phyloP scores from a whole-genome alignment of 257 asterid species.

The Lavandula angustifolia region DNA sequence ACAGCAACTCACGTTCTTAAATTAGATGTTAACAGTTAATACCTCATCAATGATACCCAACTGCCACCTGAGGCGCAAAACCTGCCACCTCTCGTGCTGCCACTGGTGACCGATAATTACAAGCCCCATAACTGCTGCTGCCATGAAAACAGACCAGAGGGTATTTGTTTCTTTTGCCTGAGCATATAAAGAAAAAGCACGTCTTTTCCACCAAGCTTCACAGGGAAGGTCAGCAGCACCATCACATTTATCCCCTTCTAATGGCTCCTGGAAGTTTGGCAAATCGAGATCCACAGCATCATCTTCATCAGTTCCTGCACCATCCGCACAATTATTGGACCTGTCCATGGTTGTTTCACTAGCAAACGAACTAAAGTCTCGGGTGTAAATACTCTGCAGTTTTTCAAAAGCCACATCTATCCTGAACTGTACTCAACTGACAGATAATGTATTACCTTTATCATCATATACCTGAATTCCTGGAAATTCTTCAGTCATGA shows the following conservation, averaged over 20 bases:
- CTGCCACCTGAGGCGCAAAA: slow-evolving; percentile 68
- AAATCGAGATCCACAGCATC: slow-evolving; percentile 38
- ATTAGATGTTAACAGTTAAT: slow-evolving; percentile 8
- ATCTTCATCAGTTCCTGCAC: slow-evolving; percentile 40
- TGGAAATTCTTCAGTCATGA: slow-evolving; percentile 39
- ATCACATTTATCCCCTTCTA: slow-evolving; percentile 43
- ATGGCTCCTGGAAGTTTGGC: slow-evolving; percentile 35
- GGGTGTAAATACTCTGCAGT: slow-evolving; percentile 40
- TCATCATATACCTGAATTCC: slow-evolving; percentile 39
- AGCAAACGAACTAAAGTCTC: slow-evolving; percentile 44
- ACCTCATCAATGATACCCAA: slow-evolving; percentile 58
- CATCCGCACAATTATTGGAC: slow-evolving; percentile 39
- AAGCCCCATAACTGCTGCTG: slow-evolving; percentile 89
- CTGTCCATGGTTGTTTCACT: slow-evolving; percentile 39
- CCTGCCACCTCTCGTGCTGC: slow-evolving; percentile 81
- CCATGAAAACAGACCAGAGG: slow-evolving; percentile 80
- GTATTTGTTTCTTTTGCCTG: slow-evolving; percentile 84
- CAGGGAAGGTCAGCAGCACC: slow-evolving; percentile 64
- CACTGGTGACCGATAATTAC: slow-evolving; percentile 79
- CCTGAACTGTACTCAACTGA: not conserved
- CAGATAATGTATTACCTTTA: slow-evolving; percentile 36
- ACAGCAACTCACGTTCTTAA: not conserved
- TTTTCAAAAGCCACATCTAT: slow-evolving; percentile 31
- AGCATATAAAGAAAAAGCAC: slow-evolving; percentile 56
- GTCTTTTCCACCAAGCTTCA: slow-evolving; percentile 94